phyloP scores from a whole-genome alignment of 139 green algal species.

The Klebsormidium nitens region DNA sequence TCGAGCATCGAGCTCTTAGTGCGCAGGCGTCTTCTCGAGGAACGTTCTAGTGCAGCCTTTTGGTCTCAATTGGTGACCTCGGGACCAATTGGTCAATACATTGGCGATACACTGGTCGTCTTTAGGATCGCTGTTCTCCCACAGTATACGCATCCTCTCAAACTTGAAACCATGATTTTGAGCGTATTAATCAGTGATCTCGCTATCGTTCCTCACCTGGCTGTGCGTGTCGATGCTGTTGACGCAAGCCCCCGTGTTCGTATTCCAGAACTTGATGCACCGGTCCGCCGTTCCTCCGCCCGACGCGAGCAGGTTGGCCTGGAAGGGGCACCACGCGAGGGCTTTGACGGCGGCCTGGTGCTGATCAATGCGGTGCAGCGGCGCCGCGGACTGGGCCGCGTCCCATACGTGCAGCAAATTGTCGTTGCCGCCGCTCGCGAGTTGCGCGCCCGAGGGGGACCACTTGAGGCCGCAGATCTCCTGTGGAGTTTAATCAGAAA shows the following conservation, averaged over 20 bases:
- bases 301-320: constrained; percentile 71
- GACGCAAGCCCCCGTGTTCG: constrained; percentile 62
- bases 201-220: constrained; percentile 43
- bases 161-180: too few species aligned
- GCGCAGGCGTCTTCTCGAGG: too few species aligned
- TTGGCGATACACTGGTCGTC: too few species aligned
- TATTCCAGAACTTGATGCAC: constrained; percentile 81
- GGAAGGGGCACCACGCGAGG: constrained; percentile 83
- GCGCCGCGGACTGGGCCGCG: constrained; percentile 28
- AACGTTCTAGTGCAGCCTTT: too few species aligned
- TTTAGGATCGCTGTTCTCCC: too few species aligned
- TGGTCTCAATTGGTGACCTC: too few species aligned
- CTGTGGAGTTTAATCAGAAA: too few species aligned
- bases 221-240: constrained; percentile 73
- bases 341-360: constrained; percentile 80
- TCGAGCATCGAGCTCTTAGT: too few species aligned
- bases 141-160: too few species aligned
- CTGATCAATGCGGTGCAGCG: constrained; percentile 51
- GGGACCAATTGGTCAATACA: too few species aligned
- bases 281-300: constrained; percentile 73
- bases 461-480: too few species aligned
- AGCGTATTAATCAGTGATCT: too few species aligned
- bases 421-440: constrained; percentile 77
- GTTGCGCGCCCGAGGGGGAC: constrained; percentile 64
- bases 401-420: constrained; percentile 76